A percentile compares a stretch with the other conserved stretches of the same genome.
phyloP scores from a whole-genome alignment of 768 basidiomycete species.

The Lactarius pseudohatsudake region DNA sequence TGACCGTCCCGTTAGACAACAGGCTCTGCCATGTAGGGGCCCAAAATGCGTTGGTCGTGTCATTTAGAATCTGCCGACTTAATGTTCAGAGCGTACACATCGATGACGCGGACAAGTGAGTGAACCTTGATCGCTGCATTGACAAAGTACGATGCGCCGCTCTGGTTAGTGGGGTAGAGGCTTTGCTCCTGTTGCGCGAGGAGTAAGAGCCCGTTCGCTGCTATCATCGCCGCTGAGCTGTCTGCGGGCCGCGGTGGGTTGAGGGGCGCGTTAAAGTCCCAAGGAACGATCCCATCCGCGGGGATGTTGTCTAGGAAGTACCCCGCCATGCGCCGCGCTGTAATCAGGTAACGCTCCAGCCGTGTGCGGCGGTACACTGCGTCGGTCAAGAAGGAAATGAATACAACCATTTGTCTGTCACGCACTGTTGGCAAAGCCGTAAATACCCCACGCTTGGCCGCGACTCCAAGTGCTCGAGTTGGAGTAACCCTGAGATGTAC shows the following conservation, averaged over 20 bases:
- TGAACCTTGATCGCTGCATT: slow-evolving; percentile 51
- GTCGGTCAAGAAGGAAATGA: background rate
- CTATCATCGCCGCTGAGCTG: slow-evolving; percentile 68
- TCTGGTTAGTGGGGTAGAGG: slow-evolving; percentile 35
- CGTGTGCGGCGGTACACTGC: slow-evolving; percentile 61
- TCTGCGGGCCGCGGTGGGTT: slow-evolving; percentile 61
- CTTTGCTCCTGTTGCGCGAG: slow-evolving; percentile 46
- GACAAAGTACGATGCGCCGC: slow-evolving; percentile 42
- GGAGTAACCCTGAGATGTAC: slow-evolving; percentile 63
- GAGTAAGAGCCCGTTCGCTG: slow-evolving; percentile 56
- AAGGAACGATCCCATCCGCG: slow-evolving; percentile 62
- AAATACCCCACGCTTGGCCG: slow-evolving; percentile 71
- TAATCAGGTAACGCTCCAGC: slow-evolving; percentile 52
- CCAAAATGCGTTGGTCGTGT: slow-evolving; percentile 39
- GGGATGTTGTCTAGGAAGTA: slow-evolving; percentile 65
- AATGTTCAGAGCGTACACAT: background rate
- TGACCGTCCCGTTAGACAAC: slow-evolving; percentile 65
- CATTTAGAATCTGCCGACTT: slow-evolving; percentile 13
- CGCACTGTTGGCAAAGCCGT: slow-evolving; percentile 69
- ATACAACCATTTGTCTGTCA: slow-evolving; percentile 14
- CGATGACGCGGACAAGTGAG: background rate
- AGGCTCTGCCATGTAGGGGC: slow-evolving; percentile 60
- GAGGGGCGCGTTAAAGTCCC: slow-evolving; percentile 74
- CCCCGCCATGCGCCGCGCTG: slow-evolving; percentile 54
- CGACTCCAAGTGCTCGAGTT: slow-evolving; percentile 70